A percentile compares a stretch with the other conserved stretches of the same genome.
These are phyloP conservation scores for Postia placenta DNA, from an alignment of 768 basidiomycete species.

Conservation along the genomic window DNA sequence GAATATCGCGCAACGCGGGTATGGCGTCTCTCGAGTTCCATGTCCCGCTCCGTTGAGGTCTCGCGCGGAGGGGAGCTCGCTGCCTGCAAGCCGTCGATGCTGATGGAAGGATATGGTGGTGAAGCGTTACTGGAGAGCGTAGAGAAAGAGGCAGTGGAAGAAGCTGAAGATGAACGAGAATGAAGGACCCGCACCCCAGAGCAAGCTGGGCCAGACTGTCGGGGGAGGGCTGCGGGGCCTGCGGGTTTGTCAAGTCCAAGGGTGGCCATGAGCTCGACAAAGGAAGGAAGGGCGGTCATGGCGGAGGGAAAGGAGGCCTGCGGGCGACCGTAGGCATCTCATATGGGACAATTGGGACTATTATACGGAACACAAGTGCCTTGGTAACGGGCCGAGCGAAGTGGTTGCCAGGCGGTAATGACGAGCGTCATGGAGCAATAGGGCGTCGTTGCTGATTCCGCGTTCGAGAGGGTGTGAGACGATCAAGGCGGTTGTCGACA, in stretches of 20 bases:
- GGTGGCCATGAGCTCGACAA: conserved; percentile 82
- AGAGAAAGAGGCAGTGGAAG: conserved; percentile 21
- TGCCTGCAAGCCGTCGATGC: conserved; percentile 12
- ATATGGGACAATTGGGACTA: conserved; percentile 8
- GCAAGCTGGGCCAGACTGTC: conserved; percentile 17
- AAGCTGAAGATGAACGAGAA: conserved; percentile 37
- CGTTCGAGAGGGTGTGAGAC: conserved; percentile 1
- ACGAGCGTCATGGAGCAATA: conserved; percentile 12
- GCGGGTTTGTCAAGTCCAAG: conserved; percentile 60
- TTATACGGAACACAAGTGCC: conserved; percentile 11
- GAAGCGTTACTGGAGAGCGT: conserved; percentile 19
- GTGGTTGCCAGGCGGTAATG: conserved; percentile 22
- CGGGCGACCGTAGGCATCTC: conserved; percentile 8
- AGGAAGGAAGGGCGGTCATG: conserved; percentile 79
- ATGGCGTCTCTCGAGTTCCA: conserved; percentile 17
- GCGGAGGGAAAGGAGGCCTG: conserved; percentile 14
- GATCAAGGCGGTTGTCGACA: conserved; percentile 14
- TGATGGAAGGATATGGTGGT: conserved; percentile 16
- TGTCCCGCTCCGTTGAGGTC: conserved; percentile 18
- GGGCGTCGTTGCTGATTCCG: conserved; percentile 5
- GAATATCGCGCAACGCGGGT: conserved; percentile 26
- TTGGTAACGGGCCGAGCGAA: conserved; percentile 22
- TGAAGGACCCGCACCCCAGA: conserved; percentile 23
- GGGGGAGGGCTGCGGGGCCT: conserved; percentile 20
- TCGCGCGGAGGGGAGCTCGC: conserved; percentile 14